These are phyloP conservation scores for Davidsoniella neocaledoniae DNA, from an alignment of 2,329 filamentous ascomycete genomes.

Conservation along the genomic window DNA sequence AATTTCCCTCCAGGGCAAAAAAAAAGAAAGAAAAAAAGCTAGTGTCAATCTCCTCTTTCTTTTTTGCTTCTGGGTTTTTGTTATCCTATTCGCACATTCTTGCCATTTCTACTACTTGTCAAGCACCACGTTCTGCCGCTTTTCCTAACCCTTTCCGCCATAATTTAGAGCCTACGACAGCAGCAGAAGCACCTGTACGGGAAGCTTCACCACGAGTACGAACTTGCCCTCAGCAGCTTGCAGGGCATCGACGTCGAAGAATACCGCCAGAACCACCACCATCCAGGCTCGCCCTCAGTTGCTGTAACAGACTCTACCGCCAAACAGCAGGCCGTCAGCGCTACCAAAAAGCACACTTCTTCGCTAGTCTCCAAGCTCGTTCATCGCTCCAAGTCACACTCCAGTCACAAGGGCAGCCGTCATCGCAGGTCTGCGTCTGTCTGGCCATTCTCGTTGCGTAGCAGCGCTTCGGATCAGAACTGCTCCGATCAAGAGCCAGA, in stretches of 20 bases:
- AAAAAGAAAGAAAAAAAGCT: neutral
- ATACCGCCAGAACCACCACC: neutral
- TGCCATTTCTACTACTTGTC: neutral
- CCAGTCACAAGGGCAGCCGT: no score
- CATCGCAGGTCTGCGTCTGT: no score
- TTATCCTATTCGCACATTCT: neutral
- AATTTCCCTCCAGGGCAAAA: neutral
- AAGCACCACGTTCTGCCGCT: neutral
- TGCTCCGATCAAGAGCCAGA: no score
- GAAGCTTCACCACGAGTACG: conserved; percentile 7
- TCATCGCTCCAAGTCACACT: no score
- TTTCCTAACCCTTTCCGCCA: neutral
- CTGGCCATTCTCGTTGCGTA: no score
- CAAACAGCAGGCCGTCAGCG: neutral
- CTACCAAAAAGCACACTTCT: no score
- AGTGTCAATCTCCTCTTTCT: no score
- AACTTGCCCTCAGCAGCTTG: conserved; percentile 1
- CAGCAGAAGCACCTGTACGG: conserved; percentile 2
- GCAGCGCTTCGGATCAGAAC: no score
- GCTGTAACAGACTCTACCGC: neutral
- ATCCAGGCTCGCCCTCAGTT: no score
- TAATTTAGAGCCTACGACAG: neutral
- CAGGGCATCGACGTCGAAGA: conserved; percentile 1
- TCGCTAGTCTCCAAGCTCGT: no score
- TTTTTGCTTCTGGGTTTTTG: neutral